Conservation (phyloP, 139 green algal species). For the Chlorella vulgaris region DNA sequence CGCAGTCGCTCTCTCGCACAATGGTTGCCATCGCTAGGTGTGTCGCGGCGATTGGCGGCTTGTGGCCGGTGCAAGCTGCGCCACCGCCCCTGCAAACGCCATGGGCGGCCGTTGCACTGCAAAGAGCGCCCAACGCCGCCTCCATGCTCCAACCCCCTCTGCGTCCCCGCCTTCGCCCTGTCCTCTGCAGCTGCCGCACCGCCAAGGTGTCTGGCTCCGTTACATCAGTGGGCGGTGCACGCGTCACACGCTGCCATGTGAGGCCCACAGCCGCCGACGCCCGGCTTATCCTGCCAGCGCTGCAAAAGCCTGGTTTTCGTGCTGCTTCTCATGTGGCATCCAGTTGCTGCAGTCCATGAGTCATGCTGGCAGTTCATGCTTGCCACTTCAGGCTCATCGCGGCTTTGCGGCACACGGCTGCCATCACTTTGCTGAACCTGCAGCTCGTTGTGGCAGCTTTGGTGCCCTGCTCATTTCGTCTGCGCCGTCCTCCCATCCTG, state of each 20-base stretch:
- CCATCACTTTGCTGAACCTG: too few species aligned
- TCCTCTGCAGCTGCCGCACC: slow-evolving; percentile 33
- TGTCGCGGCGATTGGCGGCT: too few species aligned
- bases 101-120: neutral
- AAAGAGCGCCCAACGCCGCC: too few species aligned
- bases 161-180: neutral
- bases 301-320: neutral
- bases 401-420: neutral
- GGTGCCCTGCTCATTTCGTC: neutral
- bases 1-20: too few species aligned
- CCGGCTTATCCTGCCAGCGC: slow-evolving; percentile 6
- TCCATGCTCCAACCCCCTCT: neutral
- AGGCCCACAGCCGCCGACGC: neutral
- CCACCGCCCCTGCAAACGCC: too few species aligned
- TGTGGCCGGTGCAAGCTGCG: too few species aligned
- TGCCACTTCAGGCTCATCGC: too few species aligned
- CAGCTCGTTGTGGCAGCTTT: too few species aligned
- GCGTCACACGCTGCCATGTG: slow-evolving; percentile 29
- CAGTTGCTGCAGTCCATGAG: neutral
- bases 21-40: too few species aligned
- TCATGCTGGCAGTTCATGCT: too few species aligned
- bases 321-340: neutral
- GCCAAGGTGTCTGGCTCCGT: slow-evolving; percentile 26
- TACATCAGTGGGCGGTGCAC: slow-evolving; percentile 8
- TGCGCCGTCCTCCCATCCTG: neutral